A percentile compares a stretch with the other conserved stretches of the same genome.
Evolutionary conservation across 495 filamentous ascomycete species (phyloP).

Genomic region (Talaromyces liani): DNA sequence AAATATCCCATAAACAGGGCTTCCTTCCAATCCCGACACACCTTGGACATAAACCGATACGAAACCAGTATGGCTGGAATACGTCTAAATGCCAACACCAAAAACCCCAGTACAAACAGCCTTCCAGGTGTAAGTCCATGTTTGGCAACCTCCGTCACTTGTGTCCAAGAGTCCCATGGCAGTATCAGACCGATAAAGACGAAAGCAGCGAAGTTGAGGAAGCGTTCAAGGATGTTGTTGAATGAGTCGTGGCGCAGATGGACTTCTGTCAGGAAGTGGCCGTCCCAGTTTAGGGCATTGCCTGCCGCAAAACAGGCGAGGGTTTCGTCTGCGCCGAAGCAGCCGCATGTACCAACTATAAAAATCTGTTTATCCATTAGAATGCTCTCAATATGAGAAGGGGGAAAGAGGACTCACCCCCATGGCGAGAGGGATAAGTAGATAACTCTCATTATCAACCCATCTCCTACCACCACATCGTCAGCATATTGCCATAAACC

Average conservation of each 20-base stretch:
- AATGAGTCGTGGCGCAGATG: constrained; percentile 33
- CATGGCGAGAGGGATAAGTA: constrained; percentile 23
- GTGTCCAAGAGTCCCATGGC: constrained; percentile 29
- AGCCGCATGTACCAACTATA: constrained; percentile 32
- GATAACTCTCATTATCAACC: constrained; percentile 30
- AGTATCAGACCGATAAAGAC: constrained; percentile 36
- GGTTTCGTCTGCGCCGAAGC: constrained; percentile 32
- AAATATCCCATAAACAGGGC: constrained; percentile 36
- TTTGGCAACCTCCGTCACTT: constrained; percentile 13
- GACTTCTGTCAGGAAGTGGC: constrained; percentile 23
- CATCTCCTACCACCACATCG: constrained; percentile 16
- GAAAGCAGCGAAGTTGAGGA: constrained; percentile 35
- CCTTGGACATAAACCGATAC: constrained; percentile 29
- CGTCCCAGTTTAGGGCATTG: constrained; percentile 33
- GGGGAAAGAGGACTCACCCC: constrained; percentile 17
- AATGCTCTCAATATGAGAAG: background rate
- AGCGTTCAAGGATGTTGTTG: constrained; percentile 25
- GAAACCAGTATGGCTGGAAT: constrained; percentile 30
- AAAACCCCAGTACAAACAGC: constrained; percentile 22
- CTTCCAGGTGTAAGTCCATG: constrained; percentile 23
- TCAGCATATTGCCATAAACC: background rate
- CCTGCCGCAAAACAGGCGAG: constrained; percentile 35
- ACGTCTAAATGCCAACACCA: constrained; percentile 29
- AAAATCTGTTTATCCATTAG: constrained; percentile 15
- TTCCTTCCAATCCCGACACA: constrained; percentile 31